Evolutionary conservation across 148 eudicot species (phyloP).

Genomic region (Vaccinium corymbosum): DNA sequence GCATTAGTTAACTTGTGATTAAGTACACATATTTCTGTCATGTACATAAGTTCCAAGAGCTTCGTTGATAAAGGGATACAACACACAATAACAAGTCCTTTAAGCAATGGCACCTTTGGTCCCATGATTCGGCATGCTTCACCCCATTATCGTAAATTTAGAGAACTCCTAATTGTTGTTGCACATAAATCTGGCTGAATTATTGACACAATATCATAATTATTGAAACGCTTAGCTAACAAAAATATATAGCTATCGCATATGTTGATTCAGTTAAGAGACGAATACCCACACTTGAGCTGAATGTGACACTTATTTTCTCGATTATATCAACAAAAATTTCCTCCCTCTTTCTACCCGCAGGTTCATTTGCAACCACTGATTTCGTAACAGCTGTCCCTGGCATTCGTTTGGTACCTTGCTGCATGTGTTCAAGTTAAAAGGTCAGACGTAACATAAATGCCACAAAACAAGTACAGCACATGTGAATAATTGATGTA

Average conservation of each 20-base stretch:
- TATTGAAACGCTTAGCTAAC: background rate
- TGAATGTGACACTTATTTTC: slow-evolving; percentile 95
- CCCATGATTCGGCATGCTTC: slow-evolving; percentile 1
- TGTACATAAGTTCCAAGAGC: background rate
- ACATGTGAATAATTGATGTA: background rate
- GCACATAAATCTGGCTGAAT: background rate
- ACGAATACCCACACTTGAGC: slow-evolving; percentile 74
- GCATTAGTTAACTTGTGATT: slow-evolving; percentile 1
- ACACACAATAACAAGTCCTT: background rate
- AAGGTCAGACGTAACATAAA: slow-evolving; percentile 17
- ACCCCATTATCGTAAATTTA: background rate
- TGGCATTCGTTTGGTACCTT: slow-evolving; percentile 95
- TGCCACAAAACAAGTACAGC: background rate
- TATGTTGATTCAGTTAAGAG: slow-evolving; percentile 13
- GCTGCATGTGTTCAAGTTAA: slow-evolving; percentile 47
- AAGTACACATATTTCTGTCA: background rate
- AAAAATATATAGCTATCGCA: background rate
- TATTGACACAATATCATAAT: background rate
- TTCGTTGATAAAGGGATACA: background rate
- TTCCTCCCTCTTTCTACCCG: slow-evolving; percentile 94
- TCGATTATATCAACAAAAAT: slow-evolving; percentile 96
- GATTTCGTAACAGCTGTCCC: slow-evolving; percentile 97
- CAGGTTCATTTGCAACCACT: slow-evolving; percentile 95
- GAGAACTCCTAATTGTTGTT: background rate
- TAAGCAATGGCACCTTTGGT: background rate